A percentile compares a stretch with the other conserved stretches of the same genome.
Conservation (phyloP, 257 asterid species). For the Solanum sparsipilum region DNA sequence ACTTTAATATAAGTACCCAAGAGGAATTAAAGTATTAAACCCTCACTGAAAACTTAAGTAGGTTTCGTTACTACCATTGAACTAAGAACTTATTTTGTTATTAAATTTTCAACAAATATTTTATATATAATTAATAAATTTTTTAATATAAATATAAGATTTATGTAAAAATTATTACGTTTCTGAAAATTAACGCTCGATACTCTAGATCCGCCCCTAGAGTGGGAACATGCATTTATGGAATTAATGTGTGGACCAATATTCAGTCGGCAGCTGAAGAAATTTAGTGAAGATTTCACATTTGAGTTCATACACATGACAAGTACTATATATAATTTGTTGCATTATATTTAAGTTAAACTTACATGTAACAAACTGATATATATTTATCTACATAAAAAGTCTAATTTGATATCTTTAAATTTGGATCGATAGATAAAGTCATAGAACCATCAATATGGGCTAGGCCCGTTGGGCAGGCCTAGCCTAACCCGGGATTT, state of each 20-base stretch:
- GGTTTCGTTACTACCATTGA: background rate
- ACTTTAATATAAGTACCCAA: no score
- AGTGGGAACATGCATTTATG: background rate
- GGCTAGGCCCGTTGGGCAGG: no score
- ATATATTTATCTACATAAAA: background rate
- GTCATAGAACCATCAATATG: no score
- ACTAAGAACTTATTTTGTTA: background rate
- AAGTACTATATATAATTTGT: background rate
- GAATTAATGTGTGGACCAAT: background rate
- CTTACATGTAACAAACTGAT: background rate
- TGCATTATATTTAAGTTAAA: background rate
- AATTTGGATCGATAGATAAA: background rate
- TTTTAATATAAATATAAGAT: background rate
- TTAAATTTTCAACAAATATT: no score
- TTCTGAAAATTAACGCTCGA: background rate
- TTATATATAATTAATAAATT: background rate
- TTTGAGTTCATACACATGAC: background rate
- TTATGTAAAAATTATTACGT: background rate
- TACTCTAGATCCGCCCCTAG: background rate
- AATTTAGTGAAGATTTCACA: background rate
- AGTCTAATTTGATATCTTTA: background rate
- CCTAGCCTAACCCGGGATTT: no score
- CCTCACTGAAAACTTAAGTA: no score
- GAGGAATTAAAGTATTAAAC: no score
- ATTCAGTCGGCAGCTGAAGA: background rate